Evolutionary conservation across 148 eudicot species (phyloP), one percentile per base, ranked within the genome.

Genomic region (Cornus kousa): DNA sequence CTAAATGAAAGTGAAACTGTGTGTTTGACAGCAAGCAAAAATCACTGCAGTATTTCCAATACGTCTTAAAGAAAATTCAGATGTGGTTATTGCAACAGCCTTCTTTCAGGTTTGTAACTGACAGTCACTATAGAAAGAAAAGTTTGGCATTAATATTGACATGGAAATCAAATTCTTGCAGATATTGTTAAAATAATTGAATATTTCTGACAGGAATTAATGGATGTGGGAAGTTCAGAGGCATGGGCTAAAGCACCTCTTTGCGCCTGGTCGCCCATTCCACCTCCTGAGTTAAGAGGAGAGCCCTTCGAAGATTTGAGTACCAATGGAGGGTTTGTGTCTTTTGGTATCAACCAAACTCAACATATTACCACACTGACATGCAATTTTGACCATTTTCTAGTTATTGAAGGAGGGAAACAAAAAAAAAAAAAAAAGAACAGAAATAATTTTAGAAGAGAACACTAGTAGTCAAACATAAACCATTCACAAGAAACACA

Each of bases 201-300:
- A 24, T 19, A 37, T 69, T 77, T 73, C 71, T 78, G 48, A 55
- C 82, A 94, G 99, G 99, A 96, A 78, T 93, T 96, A 57, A 80
- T 87, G 87, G 95, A 90, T 64, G 87, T 90, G 66, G 92, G 91
- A 83, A 91, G 79, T 75, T 83, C 87, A 14, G 74, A 87, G 79
- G 82, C 83, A 81, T 91, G 83, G 82, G 75, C 89, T 64, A 94
- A 87, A 82, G 91, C 92, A 81, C 99, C 98, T 77, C 89, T 88
- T 78, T 94, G 99, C 87, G 83, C 82, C 60, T 94, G 97, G 99
- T 87, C 99, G 19, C 93, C 98, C 43, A 87, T 92, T 87, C 97
- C 99, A 79, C 98, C 99, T 68, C 89, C 89, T 31, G 95, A 97
- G 79, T 76, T 94, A 79, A 83, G 94, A 88, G 95, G 98, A 79